These are phyloP conservation scores for Botrytis aclada DNA, from an alignment of 2,329 filamentous ascomycete species.

Conservation along the genomic window DNA sequence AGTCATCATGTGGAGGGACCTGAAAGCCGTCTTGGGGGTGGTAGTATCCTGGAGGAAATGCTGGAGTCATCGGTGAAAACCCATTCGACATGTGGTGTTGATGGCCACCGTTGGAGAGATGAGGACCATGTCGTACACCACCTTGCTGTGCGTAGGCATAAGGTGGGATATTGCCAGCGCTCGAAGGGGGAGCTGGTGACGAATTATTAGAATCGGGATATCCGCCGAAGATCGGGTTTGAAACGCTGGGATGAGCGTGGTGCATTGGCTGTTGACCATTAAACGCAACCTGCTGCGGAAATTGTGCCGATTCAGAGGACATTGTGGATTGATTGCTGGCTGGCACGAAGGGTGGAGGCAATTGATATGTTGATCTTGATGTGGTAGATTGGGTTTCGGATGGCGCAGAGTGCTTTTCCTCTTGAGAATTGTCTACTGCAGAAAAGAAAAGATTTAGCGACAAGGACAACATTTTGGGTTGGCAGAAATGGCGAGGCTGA, in stretches of 20 bases:
- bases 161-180: conserved; percentile 44
- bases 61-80: conserved; percentile 32
- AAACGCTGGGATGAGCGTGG: conserved; percentile 52
- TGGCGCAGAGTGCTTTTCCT: conserved; percentile 26
- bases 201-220: conserved; percentile 55
- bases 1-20: conserved; percentile 25
- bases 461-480: conserved; percentile 14
- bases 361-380: conserved; percentile 41
- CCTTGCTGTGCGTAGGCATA: conserved; percentile 32
- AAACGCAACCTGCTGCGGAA: conserved; percentile 26
- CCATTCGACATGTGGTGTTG: conserved; percentile 32
- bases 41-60: conserved; percentile 30
- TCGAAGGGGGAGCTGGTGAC: conserved; percentile 53
- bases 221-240: conserved; percentile 55
- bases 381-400: conserved; percentile 32
- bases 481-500: neutral
- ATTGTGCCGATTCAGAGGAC: conserved; percentile 22
- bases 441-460: conserved; percentile 10
- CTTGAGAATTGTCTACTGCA: conserved; percentile 18
- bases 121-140: conserved; percentile 25
- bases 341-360: conserved; percentile 46
- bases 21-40: conserved; percentile 30
- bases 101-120: conserved; percentile 32
- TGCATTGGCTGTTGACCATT: conserved; percentile 42
- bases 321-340: conserved; percentile 32